These are phyloP conservation scores for Aspergillus intermedius DNA, from an alignment of 2,329 filamentous ascomycete species.

Conservation along the genomic window DNA sequence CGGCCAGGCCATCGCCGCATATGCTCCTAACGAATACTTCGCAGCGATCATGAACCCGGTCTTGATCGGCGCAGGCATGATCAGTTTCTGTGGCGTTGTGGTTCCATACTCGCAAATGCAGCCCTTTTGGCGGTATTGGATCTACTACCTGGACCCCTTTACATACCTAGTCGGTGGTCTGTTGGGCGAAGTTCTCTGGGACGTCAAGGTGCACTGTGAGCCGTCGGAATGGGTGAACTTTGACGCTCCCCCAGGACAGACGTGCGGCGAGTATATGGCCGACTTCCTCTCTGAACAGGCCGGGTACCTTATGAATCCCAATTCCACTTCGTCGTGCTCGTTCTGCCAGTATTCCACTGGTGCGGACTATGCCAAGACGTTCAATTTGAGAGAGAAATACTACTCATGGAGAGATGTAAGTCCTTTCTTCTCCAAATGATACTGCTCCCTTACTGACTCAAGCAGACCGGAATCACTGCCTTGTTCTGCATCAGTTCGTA, in stretches of 20 bases:
- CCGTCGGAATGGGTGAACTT: conserved; percentile 27
- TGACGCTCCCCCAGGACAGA: conserved; percentile 20
- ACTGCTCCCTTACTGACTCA: conserved; percentile 2
- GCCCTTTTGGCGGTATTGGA: conserved; percentile 39
- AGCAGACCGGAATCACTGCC: conserved; percentile 36
- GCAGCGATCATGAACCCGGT: conserved; percentile 54
- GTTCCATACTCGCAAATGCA: conserved; percentile 33
- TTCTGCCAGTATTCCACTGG: conserved; percentile 28
- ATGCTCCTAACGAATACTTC: conserved; percentile 56
- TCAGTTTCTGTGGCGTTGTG: conserved; percentile 36
- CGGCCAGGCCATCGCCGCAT: conserved; percentile 50
- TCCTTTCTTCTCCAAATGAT: neutral
- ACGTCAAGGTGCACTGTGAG: conserved; percentile 32
- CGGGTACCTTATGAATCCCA: conserved; percentile 25
- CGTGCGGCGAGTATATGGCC: conserved; percentile 30
- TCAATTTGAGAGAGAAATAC: conserved; percentile 28
- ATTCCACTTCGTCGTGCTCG: conserved; percentile 20
- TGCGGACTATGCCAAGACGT: conserved; percentile 28
- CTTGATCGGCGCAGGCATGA: conserved; percentile 42
- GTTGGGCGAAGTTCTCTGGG: conserved; percentile 32
- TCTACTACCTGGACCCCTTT: conserved; percentile 41
- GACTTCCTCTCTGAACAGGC: conserved; percentile 21
- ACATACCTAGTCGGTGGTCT: conserved; percentile 38
- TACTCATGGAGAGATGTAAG: conserved; percentile 34
- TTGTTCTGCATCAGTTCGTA: conserved; percentile 41